A percentile compares a stretch with the other conserved stretches of the same genome.
Conservation (phyloP, 306 rosid species). For the Fragaria nilgerrensis region DNA sequence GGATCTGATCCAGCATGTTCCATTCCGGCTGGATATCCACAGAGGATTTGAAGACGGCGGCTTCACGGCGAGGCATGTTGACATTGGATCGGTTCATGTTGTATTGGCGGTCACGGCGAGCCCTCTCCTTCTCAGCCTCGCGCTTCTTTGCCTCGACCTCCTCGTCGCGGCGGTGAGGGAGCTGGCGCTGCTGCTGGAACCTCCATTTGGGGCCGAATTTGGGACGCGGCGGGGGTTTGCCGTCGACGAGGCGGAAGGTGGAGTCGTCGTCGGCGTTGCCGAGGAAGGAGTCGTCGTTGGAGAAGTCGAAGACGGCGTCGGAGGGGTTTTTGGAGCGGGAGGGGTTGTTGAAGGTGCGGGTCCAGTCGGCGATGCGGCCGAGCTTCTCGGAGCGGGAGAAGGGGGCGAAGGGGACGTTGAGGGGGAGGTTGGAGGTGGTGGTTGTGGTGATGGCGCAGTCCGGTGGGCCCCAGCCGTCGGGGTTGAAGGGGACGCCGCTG, state of each 20-base stretch:
- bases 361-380: constrained; percentile 92
- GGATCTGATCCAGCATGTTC: constrained; percentile 96
- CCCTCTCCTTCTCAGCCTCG: constrained; percentile 85
- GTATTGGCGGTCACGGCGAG: constrained; percentile 84
- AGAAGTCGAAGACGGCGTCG: constrained; percentile 78
- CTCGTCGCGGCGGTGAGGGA: constrained; percentile 92
- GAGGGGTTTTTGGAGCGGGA: constrained; percentile 60
- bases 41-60: not conserved
- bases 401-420: constrained; percentile 80
- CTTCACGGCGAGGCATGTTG: constrained; percentile 53
- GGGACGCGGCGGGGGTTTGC: constrained; percentile 86
- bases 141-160: constrained; percentile 86
- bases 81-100: constrained; percentile 70
- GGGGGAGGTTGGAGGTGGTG: constrained; percentile 50
- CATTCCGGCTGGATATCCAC: constrained; percentile 69
- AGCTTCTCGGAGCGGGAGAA: constrained; percentile 89
- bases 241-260: constrained; percentile 78
- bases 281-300: constrained; percentile 83
- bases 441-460: constrained; percentile 32
- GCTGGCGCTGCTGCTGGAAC: constrained; percentile 72
- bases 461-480: constrained; percentile 94
- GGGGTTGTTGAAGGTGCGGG: constrained; percentile 70
- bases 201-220: constrained; percentile 86
- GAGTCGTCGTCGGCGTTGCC: constrained; percentile 49
- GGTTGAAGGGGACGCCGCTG: constrained; percentile 70